Evolutionary conservation across 495 filamentous ascomycete genomes (phyloP).

Genomic region (Xylaria palmicola): DNA sequence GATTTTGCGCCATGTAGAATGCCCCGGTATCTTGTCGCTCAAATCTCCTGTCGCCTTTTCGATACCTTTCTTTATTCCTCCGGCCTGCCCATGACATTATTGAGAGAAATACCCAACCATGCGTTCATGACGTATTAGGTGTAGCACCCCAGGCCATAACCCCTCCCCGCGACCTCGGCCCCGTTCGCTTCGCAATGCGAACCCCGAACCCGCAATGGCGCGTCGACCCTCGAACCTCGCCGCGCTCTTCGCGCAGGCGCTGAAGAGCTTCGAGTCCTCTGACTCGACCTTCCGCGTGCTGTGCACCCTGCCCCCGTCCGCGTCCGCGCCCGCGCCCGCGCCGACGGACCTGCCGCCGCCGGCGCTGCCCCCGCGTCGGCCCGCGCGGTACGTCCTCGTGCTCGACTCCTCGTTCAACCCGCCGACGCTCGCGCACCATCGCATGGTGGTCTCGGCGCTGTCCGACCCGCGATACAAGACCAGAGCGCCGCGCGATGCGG

Average conservation of each 20-base stretch:
- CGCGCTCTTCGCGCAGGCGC: slow-evolving; percentile 46
- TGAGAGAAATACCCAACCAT: not conserved
- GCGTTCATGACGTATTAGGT: not conserved
- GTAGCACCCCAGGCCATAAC: too few relatives aligned
- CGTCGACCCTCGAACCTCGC: slow-evolving; percentile 27
- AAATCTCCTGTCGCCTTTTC: too few relatives aligned
- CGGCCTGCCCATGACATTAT: not conserved
- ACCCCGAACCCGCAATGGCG: slow-evolving; percentile 18
- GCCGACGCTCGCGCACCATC: slow-evolving; percentile 78
- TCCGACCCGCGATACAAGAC: slow-evolving; percentile 32
- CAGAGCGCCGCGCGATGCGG: slow-evolving; percentile 37
- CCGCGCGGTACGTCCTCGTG: slow-evolving; percentile 60
- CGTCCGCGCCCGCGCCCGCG: slow-evolving; percentile 20
- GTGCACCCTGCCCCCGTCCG: slow-evolving; percentile 46
- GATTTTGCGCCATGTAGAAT: not conserved
- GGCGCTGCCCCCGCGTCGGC: slow-evolving; percentile 22
- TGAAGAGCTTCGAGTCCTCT: slow-evolving; percentile 59
- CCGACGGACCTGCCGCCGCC: slow-evolving; percentile 14
- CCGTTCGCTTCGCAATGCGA: slow-evolving; percentile 5
- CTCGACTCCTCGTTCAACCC: slow-evolving; percentile 97
- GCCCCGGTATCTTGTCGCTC: too few relatives aligned
- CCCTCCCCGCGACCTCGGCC: too few relatives aligned
- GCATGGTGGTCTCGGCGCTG: slow-evolving; percentile 70
- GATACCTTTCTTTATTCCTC: not conserved
- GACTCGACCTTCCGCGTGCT: slow-evolving; percentile 58